Evolutionary conservation across 83 land plant species (phyloP).

Genomic region (Picea abies): DNA sequence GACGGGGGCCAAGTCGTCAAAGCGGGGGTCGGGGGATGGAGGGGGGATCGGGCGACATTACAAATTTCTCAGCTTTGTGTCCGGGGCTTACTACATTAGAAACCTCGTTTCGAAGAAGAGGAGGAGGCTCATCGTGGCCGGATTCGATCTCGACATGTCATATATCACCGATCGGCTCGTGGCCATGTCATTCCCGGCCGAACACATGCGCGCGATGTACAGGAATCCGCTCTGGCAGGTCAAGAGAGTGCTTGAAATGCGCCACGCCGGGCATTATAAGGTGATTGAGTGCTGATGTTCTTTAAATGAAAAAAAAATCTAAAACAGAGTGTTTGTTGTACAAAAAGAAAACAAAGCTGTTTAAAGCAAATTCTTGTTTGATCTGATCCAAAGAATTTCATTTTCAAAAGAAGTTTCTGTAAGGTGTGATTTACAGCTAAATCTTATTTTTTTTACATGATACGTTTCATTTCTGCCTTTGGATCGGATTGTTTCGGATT

Average conservation of each 20-base stretch:
- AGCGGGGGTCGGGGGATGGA: constrained; percentile 21
- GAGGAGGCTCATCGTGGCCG: constrained; percentile 58
- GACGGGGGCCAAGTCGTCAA: constrained; percentile 57
- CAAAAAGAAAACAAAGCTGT: too few relatives aligned
- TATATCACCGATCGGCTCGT: constrained; percentile 63
- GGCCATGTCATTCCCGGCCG: constrained; percentile 83
- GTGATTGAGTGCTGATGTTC: constrained; percentile 16
- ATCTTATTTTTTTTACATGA: too few relatives aligned
- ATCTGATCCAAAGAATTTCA: too few relatives aligned
- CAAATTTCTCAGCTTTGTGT: constrained; percentile 30
- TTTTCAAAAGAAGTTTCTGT: too few relatives aligned
- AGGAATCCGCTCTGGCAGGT: constrained; percentile 86
- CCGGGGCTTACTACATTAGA: constrained; percentile 37
- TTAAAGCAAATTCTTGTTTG: too few relatives aligned
- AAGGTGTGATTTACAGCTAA: too few relatives aligned
- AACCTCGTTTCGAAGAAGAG: constrained; percentile 71
- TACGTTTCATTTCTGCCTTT: too few relatives aligned
- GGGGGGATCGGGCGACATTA: constrained; percentile 11
- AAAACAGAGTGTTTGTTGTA: too few relatives aligned
- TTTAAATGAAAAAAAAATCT: too few relatives aligned
- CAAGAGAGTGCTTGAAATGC: constrained; percentile 60
- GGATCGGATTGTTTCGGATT: too few relatives aligned
- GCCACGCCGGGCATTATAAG: constrained; percentile 62
- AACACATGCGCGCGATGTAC: constrained; percentile 60
- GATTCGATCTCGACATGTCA: constrained; percentile 79